A percentile compares a stretch with the other conserved stretches of the same genome.
phyloP scores from a whole-genome alignment of 2,329 filamentous ascomycete species.

The Cytospora leucostoma region DNA sequence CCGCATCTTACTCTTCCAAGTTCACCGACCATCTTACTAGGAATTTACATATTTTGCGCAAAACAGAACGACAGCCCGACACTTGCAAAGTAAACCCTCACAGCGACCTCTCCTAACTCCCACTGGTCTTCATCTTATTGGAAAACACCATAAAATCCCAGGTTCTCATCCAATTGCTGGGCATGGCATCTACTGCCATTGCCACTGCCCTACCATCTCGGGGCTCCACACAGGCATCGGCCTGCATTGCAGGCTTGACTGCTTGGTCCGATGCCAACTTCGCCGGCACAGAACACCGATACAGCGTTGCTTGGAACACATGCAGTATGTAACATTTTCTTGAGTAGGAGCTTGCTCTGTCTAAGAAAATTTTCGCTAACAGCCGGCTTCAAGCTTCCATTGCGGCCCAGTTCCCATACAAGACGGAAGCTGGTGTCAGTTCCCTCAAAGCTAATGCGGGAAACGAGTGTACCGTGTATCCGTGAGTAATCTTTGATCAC shows the following conservation, averaged over 20 bases:
- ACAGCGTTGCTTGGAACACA: conserved; percentile 22
- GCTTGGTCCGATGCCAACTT: conserved; percentile 25
- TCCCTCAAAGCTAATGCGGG: conserved; percentile 16
- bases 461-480: conserved; percentile 23
- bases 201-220: conserved; percentile 6
- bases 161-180: not conserved
- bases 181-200: not conserved
- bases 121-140: not conserved
- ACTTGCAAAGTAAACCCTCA: too few relatives aligned
- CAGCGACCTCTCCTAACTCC: too few relatives aligned
- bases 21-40: too few relatives aligned
- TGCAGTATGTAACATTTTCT: conserved; percentile 4
- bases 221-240: not conserved
- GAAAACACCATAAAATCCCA: not conserved
- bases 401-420: conserved; percentile 21
- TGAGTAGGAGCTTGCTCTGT: not conserved
- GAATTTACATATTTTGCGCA: not conserved
- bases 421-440: conserved; percentile 12
- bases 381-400: conserved; percentile 5
- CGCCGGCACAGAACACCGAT: conserved; percentile 13
- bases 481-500: not conserved
- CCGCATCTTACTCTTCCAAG: too few relatives aligned
- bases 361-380: not conserved
- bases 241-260: conserved; percentile 15
- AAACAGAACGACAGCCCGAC: not conserved